phyloP scores from a whole-genome alignment of 345 rosid genomes.

The Euclidium syriacum region DNA sequence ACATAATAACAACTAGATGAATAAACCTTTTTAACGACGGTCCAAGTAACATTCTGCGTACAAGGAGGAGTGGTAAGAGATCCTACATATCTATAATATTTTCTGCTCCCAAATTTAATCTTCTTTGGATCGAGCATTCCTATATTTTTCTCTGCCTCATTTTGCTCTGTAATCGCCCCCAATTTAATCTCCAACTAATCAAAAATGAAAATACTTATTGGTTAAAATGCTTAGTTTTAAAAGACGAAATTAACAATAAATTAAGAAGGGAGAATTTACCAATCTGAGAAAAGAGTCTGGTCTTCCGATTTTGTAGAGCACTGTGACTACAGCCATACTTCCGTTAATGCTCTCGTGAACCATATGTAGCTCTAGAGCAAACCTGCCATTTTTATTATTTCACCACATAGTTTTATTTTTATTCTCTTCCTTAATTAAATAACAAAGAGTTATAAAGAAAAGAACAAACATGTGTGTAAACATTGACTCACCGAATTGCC shows the following conservation, averaged over 20 bases:
- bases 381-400: conserved; percentile 30
- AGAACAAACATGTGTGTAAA: background rate
- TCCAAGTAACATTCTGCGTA: conserved; percentile 70
- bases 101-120: conserved; percentile 49
- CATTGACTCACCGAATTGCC: background rate
- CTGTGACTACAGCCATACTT: conserved; percentile 55
- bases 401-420: background rate
- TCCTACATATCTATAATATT: conserved; percentile 73
- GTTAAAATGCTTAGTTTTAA: too few relatives aligned
- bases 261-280: conserved; percentile 31
- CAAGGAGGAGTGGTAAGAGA: conserved; percentile 94
- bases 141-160: conserved; percentile 24
- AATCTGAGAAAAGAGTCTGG: conserved; percentile 57
- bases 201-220: background rate
- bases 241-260: too few relatives aligned
- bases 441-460: too few relatives aligned
- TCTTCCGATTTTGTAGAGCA: conserved; percentile 60
- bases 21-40: conserved; percentile 51
- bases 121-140: conserved; percentile 52
- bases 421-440: background rate
- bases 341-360: conserved; percentile 67
- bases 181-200: conserved; percentile 42
- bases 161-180: conserved; percentile 23
- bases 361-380: conserved; percentile 65
- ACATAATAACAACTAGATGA: background rate